Evolutionary conservation across 768 basidiomycete species (phyloP), one percentile per base, ranked within the genome.

Genomic region (Suillus subalutaceus): DNA sequence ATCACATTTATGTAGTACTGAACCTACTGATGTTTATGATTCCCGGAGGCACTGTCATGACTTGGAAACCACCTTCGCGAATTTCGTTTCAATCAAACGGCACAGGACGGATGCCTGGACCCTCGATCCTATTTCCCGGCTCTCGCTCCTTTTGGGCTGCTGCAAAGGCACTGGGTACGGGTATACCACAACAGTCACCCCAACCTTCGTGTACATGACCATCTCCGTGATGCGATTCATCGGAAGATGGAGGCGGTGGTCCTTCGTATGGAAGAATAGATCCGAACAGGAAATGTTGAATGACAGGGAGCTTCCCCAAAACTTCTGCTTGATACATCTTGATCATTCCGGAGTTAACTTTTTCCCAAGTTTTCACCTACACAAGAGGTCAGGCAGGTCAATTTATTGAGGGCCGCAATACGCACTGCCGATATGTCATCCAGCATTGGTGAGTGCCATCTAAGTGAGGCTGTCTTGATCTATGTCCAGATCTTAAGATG

Each of bases 391-490:
- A 60, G n/a, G n/a, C 7, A 57, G 63, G 60, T 52, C 52, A 15
- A 55, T 58, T 50, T 32, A 20, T 16, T 26, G 46, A 35, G 60
- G 63, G 64, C 1, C 7, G 13, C 8, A 4, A 10, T 9, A 72
- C 83, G 50, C 67, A 79, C 95, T 0, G 91, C 94, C 1, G 95
- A 96, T 64, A 99, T 99, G 73, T 99, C 97, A 76, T 98, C 94
- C 8, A 99, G 86, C 97, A 99, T 99, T 1, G 97, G 97, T 0
- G 95, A 97, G 79, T 99, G 97, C 97, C 97, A 99, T 62, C 95
- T 86, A 0, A 99, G 83, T 0, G 96, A 96, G 0, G 96, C 96
- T 0, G 96, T 94, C 75, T 99, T 99, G 69, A 98, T 94, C 93
- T 96, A 41, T 26, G 67, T 15, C 35, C 37, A 23, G 16, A 58